Evolutionary conservation across 2,329 filamentous ascomycete genomes (phyloP).

Genomic region (Fusarium dlaminii): DNA sequence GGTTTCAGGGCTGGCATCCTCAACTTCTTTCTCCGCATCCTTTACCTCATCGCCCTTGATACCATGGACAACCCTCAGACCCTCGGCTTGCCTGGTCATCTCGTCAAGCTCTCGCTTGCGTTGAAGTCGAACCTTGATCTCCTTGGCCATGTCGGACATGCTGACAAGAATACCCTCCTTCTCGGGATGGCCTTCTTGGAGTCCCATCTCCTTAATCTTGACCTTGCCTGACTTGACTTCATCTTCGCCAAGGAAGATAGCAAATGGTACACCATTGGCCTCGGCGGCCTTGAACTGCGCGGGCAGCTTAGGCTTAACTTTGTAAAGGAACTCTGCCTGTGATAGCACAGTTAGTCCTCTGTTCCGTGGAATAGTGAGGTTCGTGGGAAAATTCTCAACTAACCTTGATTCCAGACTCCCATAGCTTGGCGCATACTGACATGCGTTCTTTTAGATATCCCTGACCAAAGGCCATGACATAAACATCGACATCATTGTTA

Average conservation of each 20-base stretch:
- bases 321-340: conserved; percentile 85
- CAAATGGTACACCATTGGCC: conserved; percentile 80
- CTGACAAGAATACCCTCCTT: conserved; percentile 86
- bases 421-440: conserved; percentile 77
- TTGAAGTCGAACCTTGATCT: conserved; percentile 63
- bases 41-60: conserved; percentile 49
- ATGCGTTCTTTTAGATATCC: conserved; percentile 88
- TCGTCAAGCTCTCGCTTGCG: conserved; percentile 56
- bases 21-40: conserved; percentile 26
- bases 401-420: conserved; percentile 88
- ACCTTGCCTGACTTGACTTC: conserved; percentile 86
- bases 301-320: conserved; percentile 88
- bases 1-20: conserved; percentile 18
- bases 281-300: conserved; percentile 94
- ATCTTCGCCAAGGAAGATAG: conserved; percentile 89
- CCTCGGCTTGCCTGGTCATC: conserved; percentile 55
- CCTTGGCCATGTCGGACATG: conserved; percentile 68
- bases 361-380: not conserved
- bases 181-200: conserved; percentile 84
- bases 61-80: conserved; percentile 57
- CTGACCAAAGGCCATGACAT: conserved; percentile 94
- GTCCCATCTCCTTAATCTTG: conserved; percentile 81
- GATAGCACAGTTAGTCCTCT: conserved; percentile 34
- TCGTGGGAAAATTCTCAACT: conserved; percentile 21
- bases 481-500: conserved; percentile 84